Base-by-base conservation (phyloP, 768 basidiomycete species). In the Xerocomellus amylosporus region DNA sequence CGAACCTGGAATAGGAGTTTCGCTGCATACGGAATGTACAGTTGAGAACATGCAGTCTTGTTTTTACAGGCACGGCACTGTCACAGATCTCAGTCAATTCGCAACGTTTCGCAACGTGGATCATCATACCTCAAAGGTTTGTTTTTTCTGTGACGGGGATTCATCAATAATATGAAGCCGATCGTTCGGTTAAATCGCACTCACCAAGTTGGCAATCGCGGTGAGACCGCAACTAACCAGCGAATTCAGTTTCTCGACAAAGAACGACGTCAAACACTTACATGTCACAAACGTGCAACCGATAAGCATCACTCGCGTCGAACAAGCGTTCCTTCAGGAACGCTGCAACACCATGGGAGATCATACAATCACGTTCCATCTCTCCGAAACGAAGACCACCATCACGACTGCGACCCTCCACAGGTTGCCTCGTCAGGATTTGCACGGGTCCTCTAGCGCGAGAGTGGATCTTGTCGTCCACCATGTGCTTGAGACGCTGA, bases 301-400 rank as follows among this genome's bases (percentile, higher is more conserved):
- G 86, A 73, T 96, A 96, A 10, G 91, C 92, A 70, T 94, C 88
- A 67, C 89, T 91, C 30, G 90, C 93, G 68, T 94, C 92, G 63
- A 94, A 94, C 70, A 98, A 77, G 54, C 97, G 88, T 76, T 98
- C 97, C 75, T 98, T 98, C 73, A 98, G 73, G 85, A 98, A 98
- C 2, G 85, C 93, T 43, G 97, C 96, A 59, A 98, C 94, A 69
- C 97, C 97, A 76, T 99, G 97, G 22, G 97, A 97, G 57, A 99
- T 96, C 97, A 99, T 99, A 71, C 97, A 98, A 83, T 98, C 96
- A 71, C 93, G 91, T 70, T 99, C 97, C 97, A 99, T 99, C 81
- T 99, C 97, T 79, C 97, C 97, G 79, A 99, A 99, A 66, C 97
- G 93, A 59, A 99, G 75, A 72, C 97, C 97, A 78, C 97, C 97